Evolutionary conservation across 2,329 filamentous ascomycete species (phyloP).

Genomic region (Colletotrichum kahawae): DNA sequence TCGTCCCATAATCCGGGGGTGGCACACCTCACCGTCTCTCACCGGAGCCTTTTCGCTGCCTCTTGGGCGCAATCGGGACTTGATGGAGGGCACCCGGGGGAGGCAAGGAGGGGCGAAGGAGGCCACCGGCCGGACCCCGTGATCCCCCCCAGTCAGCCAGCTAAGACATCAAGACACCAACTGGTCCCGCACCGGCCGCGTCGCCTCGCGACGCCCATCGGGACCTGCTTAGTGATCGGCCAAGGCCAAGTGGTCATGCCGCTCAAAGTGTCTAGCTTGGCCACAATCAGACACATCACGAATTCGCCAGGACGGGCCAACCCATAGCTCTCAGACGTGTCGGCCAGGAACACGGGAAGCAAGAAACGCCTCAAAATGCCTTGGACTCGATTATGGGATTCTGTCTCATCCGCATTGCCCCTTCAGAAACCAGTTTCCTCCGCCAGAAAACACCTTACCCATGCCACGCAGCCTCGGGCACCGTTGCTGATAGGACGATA

Average conservation of each 20-base stretch:
- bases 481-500: background rate
- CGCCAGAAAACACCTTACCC: conserved; percentile 17
- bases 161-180: conserved; percentile 14
- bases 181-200: conserved; percentile 13
- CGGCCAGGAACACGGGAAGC: conserved; percentile 13
- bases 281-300: conserved; percentile 10
- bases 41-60: background rate
- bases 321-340: background rate
- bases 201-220: conserved; percentile 18
- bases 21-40: background rate
- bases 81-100: conserved; percentile 2
- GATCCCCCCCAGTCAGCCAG: conserved; percentile 15
- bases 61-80: background rate
- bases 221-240: conserved; percentile 21
- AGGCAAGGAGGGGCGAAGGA: background rate
- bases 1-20: conserved; percentile 15
- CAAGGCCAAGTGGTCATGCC: conserved; percentile 14
- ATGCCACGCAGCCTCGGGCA: background rate
- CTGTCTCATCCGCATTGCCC: conserved; percentile 16
- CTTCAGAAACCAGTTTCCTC: background rate
- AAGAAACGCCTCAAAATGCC: conserved; percentile 6
- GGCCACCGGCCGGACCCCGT: conserved; percentile 15
- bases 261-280: background rate
- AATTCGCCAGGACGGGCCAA: background rate
- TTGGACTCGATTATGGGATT: conserved; percentile 17